phyloP scores from a whole-genome alignment of 768 basidiomycete genomes.

The Lactarius evosmus region DNA sequence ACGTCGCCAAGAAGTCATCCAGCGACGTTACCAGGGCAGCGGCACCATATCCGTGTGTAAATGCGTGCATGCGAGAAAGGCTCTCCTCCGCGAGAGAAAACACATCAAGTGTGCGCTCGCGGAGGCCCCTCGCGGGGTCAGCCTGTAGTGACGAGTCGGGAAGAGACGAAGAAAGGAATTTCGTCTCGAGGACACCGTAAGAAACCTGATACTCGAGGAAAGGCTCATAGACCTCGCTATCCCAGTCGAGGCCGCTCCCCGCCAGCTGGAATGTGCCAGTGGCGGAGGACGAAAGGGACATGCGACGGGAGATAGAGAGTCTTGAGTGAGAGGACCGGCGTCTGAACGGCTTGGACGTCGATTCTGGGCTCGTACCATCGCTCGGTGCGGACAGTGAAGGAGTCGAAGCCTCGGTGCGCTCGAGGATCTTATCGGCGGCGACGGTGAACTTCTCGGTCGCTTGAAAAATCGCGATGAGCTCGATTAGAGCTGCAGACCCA shows the following conservation, averaged over 20 bases:
- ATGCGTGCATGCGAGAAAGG: slow-evolving; percentile 63
- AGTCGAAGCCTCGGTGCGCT: slow-evolving; percentile 45
- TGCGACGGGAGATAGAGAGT: slow-evolving; percentile 32
- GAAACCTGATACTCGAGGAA: slow-evolving; percentile 90
- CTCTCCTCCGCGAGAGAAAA: slow-evolving; percentile 80
- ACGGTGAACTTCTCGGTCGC: slow-evolving; percentile 82
- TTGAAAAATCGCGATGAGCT: slow-evolving; percentile 68
- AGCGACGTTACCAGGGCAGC: slow-evolving; percentile 69
- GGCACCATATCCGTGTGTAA: slow-evolving; percentile 90
- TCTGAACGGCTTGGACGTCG: slow-evolving; percentile 4
- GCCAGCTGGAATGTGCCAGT: slow-evolving; percentile 10
- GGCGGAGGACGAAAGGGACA: slow-evolving; percentile 31
- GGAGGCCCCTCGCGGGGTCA: slow-evolving; percentile 61
- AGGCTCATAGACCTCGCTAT: slow-evolving; percentile 88
- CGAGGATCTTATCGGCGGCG: slow-evolving; percentile 68
- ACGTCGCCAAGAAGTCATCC: slow-evolving; percentile 66
- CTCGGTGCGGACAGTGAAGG: slow-evolving; percentile 23
- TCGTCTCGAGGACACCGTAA: slow-evolving; percentile 74
- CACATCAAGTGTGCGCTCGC: slow-evolving; percentile 72
- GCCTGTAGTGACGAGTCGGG: slow-evolving; percentile 39
- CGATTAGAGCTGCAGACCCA: slow-evolving; percentile 58
- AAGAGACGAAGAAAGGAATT: slow-evolving; percentile 59
- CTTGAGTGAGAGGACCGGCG: slow-evolving; percentile 23
- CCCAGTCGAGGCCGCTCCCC: slow-evolving; percentile 58
- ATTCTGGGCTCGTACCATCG: slow-evolving; percentile 26